Percentiles rank a stretch among this genome's conserved stretches.
phyloP scores from a whole-genome alignment of 164 flowering plant genomes.

The Nymphaea colorata region DNA sequence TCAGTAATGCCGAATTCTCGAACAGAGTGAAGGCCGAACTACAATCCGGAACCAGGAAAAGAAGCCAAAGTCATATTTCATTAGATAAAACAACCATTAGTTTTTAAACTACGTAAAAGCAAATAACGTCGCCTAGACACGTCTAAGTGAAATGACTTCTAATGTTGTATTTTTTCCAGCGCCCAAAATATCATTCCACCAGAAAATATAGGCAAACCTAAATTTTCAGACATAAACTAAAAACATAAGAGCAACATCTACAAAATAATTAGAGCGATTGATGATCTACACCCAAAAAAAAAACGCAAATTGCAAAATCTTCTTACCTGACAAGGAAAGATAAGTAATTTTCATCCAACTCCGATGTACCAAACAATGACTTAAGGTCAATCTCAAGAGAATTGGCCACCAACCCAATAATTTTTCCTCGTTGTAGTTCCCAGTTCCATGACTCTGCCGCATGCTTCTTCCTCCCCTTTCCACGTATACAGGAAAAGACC shows the following conservation, averaged over 20 bases:
- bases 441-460: conserved; percentile 64
- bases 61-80: no score
- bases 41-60: conserved; percentile 8
- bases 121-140: no score
- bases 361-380: conserved; percentile 79
- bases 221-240: no score
- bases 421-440: conserved; percentile 73
- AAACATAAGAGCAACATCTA: no score
- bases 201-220: no score
- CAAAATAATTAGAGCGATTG: no score
- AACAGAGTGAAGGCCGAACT: conserved; percentile 61
- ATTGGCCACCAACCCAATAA: conserved; percentile 63
- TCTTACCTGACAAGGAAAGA: conserved; percentile 77
- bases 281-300: no score
- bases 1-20: conserved; percentile 66
- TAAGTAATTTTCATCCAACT: conserved; percentile 74
- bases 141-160: no score
- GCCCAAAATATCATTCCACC: no score
- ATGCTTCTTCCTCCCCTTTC: conserved; percentile 34
- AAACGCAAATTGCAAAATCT: background rate
- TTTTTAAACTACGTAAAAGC: no score
- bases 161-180: no score
- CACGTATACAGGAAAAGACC: background rate
- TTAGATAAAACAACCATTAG: no score
- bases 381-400: conserved; percentile 79